phyloP scores from a whole-genome alignment of 345 rosid genomes.

The Psidium guajava region DNA sequence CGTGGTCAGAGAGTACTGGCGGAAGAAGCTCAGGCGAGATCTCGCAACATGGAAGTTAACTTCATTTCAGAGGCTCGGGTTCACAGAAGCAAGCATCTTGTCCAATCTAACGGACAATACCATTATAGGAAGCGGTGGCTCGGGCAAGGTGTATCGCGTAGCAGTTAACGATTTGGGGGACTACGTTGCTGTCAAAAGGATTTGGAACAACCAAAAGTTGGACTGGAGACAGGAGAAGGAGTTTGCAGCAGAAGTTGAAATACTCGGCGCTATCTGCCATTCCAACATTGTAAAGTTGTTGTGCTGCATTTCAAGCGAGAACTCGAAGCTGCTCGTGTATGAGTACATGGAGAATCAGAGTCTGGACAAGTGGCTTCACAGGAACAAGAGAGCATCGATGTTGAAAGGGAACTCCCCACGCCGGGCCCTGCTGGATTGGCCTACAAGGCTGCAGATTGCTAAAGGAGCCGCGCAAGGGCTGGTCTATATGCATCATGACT shows the following conservation, averaged over 20 bases:
- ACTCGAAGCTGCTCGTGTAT: conserved; percentile 82
- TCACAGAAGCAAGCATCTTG: conserved; percentile 49
- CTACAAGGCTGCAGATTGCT: conserved; percentile 64
- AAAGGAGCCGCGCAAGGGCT: conserved; percentile 81
- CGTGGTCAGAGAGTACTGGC: conserved; percentile 29
- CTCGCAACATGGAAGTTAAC: conserved; percentile 69
- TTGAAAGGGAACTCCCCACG: conserved; percentile 6
- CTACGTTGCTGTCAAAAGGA: conserved; percentile 79
- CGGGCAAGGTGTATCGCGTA: conserved; percentile 74
- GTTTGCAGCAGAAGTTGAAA: conserved; percentile 68
- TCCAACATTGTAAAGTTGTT: conserved; percentile 69
- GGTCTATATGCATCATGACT: conserved; percentile 84
- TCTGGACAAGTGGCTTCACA: conserved; percentile 80
- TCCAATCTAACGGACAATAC: conserved; percentile 56
- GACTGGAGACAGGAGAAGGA: conserved; percentile 61
- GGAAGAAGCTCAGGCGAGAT: conserved; percentile 23
- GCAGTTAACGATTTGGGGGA: conserved; percentile 23
- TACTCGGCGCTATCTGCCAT: conserved; percentile 68
- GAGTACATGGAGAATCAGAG: conserved; percentile 88
- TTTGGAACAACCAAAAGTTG: conserved; percentile 42
- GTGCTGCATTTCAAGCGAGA: conserved; percentile 80
- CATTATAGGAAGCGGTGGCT: conserved; percentile 85
- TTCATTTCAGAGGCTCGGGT: conserved; percentile 62
- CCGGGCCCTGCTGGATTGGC: conserved; percentile 37
- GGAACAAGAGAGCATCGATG: conserved; percentile 21